A percentile compares a stretch with the other conserved stretches of the same genome.
phyloP scores from a whole-genome alignment of 192 early-diverging fungal species.

The Entomortierella parvispora region DNA sequence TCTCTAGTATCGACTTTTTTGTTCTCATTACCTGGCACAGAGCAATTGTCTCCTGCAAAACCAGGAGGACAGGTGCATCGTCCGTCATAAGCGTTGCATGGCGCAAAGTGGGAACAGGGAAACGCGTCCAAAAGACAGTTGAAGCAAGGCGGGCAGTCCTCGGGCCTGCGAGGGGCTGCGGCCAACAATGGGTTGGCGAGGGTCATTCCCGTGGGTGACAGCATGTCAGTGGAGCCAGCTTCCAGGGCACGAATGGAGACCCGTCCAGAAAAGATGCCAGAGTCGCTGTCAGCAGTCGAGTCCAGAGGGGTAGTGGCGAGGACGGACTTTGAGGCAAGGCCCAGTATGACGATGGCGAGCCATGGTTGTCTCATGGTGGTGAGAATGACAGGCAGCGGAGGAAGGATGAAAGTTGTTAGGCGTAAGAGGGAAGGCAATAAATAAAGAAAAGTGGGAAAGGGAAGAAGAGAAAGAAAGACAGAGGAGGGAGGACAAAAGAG shows the following conservation, averaged over 20 bases:
- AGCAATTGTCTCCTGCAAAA: conserved; percentile 84
- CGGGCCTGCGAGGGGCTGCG: conserved; percentile 8
- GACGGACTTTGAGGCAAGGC: conserved; percentile 3
- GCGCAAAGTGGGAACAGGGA: conserved; percentile 77
- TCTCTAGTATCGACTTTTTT: neutral
- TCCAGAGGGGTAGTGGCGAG: neutral
- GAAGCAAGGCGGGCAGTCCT: conserved; percentile 84
- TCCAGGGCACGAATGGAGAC: conserved; percentile 16
- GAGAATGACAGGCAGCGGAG: neutral
- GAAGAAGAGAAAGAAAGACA: neutral
- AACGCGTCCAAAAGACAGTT: conserved; percentile 84
- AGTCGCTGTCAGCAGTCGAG: neutral
- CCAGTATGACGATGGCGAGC: conserved; percentile 16
- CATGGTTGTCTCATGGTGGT: conserved; percentile 19
- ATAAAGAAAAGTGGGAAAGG: neutral
- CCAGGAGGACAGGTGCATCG: conserved; percentile 81
- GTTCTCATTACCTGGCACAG: conserved; percentile 65
- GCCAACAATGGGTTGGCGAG: conserved; percentile 27
- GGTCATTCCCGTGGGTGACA: conserved; percentile 8
- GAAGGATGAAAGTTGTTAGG: neutral
- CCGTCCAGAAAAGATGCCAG: neutral
- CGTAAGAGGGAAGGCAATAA: neutral
- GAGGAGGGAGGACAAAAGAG: neutral
- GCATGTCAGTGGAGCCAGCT: conserved; percentile 4
- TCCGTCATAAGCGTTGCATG: conserved; percentile 78